Conservation (phyloP, 2,329 filamentous ascomycete species). For the Colletotrichum liriopes region DNA sequence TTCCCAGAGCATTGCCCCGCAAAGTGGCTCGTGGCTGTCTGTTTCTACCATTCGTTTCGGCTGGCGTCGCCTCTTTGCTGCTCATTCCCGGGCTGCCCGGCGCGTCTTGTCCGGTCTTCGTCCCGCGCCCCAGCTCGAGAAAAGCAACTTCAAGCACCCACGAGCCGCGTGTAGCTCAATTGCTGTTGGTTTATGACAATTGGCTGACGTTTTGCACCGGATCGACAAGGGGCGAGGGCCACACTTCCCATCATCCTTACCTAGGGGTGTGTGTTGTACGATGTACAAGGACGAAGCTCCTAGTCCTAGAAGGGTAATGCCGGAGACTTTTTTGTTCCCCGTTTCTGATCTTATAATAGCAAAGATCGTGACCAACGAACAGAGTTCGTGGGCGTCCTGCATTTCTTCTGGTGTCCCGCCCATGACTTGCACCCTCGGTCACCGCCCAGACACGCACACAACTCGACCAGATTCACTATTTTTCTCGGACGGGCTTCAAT, state of each 20-base stretch:
- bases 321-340: background rate
- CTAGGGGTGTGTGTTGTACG: conserved; percentile 1
- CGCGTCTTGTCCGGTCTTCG: conserved; percentile 4
- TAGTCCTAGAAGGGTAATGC: conserved; percentile 28
- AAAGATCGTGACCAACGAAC: conserved; percentile 22
- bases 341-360: conserved; percentile 17
- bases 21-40: background rate
- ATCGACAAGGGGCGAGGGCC: background rate
- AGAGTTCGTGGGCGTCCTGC: background rate
- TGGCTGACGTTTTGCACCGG: conserved; percentile 3
- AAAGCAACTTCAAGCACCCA: background rate
- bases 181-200: conserved; percentile 13
- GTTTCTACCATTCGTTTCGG: background rate
- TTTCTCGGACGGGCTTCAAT: background rate
- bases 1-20: background rate
- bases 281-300: conserved; percentile 6
- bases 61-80: background rate
- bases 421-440: background rate
- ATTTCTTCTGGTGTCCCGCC: background rate
- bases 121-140: background rate
- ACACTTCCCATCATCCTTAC: conserved; percentile 24
- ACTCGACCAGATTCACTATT: background rate
- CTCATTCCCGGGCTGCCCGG: conserved; percentile 1
- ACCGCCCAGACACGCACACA: background rate
- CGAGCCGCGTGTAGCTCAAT: conserved; percentile 4